Evolutionary conservation across 2,329 filamentous ascomycete genomes (phyloP), one percentile per base, ranked within the genome.

Genomic region (Graphilbum sp.): DNA sequence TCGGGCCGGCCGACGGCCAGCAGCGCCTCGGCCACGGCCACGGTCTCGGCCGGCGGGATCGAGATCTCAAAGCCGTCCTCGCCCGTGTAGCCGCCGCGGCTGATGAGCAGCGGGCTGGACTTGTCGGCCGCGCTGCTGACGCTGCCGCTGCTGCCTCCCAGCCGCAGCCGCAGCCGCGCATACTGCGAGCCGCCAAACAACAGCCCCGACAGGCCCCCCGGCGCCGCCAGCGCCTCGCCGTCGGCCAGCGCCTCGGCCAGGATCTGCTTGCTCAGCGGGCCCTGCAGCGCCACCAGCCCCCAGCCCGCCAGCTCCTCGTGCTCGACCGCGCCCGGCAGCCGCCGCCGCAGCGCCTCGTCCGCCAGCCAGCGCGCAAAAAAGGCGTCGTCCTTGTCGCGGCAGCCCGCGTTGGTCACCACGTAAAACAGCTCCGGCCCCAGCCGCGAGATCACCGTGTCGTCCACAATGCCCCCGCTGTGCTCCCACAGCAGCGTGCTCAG

Each of bases 41-140:
- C 67, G 9, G 78, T 75, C 49, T 77, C 70, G 19, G 67, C 66
- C 0, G 72, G 68, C 1, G 79, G 74, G 50, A 95, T 81, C 31
- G 83, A 90, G 52, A 98, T 84, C 63, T 98, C 90, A 60, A 98
- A 98, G 32, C 90, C 90, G 57, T 98, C 90, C 63, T 98, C 90
- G 43, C 90, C 90, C 0, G 90, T 98, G 64, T 98, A 98, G 5
- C 90, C 90, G 34, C 81, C 90, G 43, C 90, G 75, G 54, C 78
- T 87, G 52, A 95, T 76, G 36, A 95, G 69, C 35, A 90, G 51
- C 54, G 46, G 66, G 57, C 43, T 66, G 50, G 43, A 66, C 49
- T 53, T 41, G 39, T 52, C 48, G 18, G 58, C 59, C 43, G 60
- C 60, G 41, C 41, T 43, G 25, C 25, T 8, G n/a, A n/a, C n/a